Evolutionary conservation across 2,329 filamentous ascomycete genomes (phyloP).

Genomic region (Hypoxylon sp.): DNA sequence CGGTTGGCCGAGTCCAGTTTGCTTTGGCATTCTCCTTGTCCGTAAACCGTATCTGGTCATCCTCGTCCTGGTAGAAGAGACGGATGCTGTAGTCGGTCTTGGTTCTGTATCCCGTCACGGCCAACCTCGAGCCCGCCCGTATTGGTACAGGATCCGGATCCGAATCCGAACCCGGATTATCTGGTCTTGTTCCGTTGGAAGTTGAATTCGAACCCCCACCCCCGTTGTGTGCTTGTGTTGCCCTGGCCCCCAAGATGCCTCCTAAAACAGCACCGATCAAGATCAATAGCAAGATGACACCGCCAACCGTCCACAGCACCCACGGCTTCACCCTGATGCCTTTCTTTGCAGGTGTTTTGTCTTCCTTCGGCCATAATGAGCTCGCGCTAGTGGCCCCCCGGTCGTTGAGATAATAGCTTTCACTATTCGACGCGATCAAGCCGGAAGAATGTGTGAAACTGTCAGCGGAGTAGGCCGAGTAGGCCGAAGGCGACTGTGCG

Average conservation of each 20-base stretch:
- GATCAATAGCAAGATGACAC: conserved; percentile 20
- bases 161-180: conserved; percentile 1
- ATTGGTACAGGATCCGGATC: conserved; percentile 27
- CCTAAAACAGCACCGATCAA: conserved; percentile 30
- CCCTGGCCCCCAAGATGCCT: conserved; percentile 24
- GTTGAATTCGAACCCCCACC: conserved; percentile 12
- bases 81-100: conserved; percentile 31
- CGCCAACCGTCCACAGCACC: conserved; percentile 27
- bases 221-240: background rate
- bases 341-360: background rate
- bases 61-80: conserved; percentile 36
- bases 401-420: conserved; percentile 12
- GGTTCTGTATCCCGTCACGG: conserved; percentile 34
- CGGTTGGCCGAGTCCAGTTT: conserved; percentile 33
- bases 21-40: conserved; percentile 27
- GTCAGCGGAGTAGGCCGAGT: conserved; percentile 10
- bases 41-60: conserved; percentile 33
- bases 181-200: conserved; percentile 13
- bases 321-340: conserved; percentile 22
- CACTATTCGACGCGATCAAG: conserved; percentile 2
- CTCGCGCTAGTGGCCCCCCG: background rate
- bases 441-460: conserved; percentile 5
- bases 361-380: conserved; percentile 20
- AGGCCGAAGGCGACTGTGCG: conserved; percentile 18
- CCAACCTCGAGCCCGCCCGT: conserved; percentile 33